Evolutionary conservation across 306 rosid species (phyloP).

Genomic region (Spatholobus suberectus): DNA sequence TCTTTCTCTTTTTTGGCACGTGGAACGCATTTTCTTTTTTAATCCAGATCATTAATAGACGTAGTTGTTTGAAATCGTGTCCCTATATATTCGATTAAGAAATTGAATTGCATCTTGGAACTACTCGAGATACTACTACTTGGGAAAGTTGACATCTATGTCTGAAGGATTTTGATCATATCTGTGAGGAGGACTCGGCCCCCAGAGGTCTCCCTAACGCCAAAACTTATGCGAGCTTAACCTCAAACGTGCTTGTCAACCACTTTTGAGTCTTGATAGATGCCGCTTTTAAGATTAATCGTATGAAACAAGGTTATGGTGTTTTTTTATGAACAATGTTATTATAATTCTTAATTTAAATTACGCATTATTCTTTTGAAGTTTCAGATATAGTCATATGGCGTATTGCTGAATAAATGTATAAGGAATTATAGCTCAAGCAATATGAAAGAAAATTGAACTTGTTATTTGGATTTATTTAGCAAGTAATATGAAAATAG

Average conservation of each 20-base stretch:
- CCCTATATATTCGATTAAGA: neutral
- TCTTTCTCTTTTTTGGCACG: neutral
- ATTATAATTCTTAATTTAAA: neutral
- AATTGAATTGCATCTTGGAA: slow-evolving; percentile 1
- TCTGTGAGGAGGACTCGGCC: neutral
- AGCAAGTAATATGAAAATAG: neutral
- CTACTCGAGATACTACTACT: neutral
- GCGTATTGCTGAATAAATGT: neutral
- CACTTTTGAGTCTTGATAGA: neutral
- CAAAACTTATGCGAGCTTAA: neutral
- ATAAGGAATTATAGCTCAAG: neutral
- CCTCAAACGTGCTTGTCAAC: neutral
- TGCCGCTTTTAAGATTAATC: neutral
- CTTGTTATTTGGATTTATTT: neutral
- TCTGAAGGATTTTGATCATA: neutral
- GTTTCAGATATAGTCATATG: neutral
- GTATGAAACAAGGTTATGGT: neutral
- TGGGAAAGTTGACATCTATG: neutral
- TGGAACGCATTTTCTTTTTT: neutral
- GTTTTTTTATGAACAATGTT: neutral
- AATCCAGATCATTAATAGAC: neutral
- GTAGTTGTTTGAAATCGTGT: neutral
- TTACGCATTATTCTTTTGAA: neutral
- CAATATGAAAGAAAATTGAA: neutral
- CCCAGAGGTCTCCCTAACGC: neutral